Evolutionary conservation across 495 filamentous ascomycete species (phyloP).

Genomic region (Xylaria sp.): DNA sequence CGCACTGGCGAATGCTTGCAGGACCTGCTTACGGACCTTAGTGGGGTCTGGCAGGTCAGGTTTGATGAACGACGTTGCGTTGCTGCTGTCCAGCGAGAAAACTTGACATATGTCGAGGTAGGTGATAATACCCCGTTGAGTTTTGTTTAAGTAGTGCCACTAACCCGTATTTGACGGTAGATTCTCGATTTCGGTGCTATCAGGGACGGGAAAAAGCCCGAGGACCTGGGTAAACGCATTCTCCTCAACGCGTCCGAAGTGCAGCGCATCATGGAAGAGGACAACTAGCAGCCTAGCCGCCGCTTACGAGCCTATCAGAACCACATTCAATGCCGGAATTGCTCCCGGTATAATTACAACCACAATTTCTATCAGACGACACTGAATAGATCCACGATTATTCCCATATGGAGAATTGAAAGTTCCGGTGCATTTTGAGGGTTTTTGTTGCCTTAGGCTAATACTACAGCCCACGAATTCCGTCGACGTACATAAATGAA

Average conservation of each 20-base stretch:
- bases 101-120: conserved; percentile 95
- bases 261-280: conserved; percentile 55
- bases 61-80: conserved; percentile 97
- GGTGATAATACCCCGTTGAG: conserved; percentile 38
- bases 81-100: conserved; percentile 92
- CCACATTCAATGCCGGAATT: not conserved
- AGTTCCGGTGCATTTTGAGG: not conserved
- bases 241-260: conserved; percentile 71
- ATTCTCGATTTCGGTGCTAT: conserved; percentile 92
- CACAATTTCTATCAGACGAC: not conserved
- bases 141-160: not conserved
- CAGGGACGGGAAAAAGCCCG: conserved; percentile 76
- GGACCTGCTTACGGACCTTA: conserved; percentile 94
- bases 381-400: not conserved
- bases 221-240: conserved; percentile 79
- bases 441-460: not conserved
- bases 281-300: conserved; percentile 32
- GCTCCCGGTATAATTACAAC: not conserved
- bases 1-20: conserved; percentile 89
- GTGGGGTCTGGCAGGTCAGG: conserved; percentile 97
- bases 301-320: not conserved
- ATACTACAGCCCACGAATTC: not conserved
- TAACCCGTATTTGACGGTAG: conserved; percentile 49
- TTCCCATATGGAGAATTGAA: not conserved
- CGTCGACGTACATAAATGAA: not conserved